Evolutionary conservation across 2,329 filamentous ascomycete species (phyloP).

Genomic region (Torrubiella hemipterigena): DNA sequence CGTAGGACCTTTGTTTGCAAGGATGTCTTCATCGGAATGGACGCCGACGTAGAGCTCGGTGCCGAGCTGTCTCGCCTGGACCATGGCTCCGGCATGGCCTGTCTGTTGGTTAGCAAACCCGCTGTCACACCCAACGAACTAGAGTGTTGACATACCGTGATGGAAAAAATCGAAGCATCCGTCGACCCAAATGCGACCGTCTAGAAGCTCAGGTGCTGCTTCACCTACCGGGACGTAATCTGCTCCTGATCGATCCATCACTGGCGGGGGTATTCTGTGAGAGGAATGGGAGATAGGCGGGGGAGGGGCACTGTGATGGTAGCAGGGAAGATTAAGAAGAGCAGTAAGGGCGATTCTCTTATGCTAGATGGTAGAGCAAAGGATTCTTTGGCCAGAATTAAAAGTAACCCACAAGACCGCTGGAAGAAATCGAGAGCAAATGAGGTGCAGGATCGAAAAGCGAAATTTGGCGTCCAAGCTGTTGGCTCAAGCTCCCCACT

Average conservation of each 20-base stretch:
- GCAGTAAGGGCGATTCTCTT: too few species aligned
- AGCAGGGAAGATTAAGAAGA: too few species aligned
- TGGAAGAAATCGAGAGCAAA: too few species aligned
- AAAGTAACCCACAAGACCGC: too few species aligned
- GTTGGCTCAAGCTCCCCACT: too few species aligned
- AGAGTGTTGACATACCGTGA: conserved; percentile 51
- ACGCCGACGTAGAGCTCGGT: conserved; percentile 83
- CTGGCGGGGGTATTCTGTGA: conserved; percentile 2
- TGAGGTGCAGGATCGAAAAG: too few species aligned
- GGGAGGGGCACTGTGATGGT: too few species aligned
- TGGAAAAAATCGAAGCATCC: conserved; percentile 99
- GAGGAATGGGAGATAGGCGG: not conserved
- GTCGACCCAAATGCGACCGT: conserved; percentile 88
- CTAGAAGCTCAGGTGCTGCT: conserved; percentile 41
- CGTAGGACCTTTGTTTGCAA: conserved; percentile 94
- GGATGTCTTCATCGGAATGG: conserved; percentile 89
- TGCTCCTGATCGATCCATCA: conserved; percentile 3
- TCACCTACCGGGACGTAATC: conserved; percentile 20
- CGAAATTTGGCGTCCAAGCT: too few species aligned
- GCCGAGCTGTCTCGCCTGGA: conserved; percentile 87
- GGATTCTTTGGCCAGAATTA: too few species aligned
- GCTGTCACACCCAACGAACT: not conserved
- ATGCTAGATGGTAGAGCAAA: too few species aligned
- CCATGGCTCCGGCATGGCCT: conserved; percentile 94
- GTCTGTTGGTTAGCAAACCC: not conserved